Evolutionary conservation across 169 alveolate genomes (phyloP).

Genomic region (Cryptosporidium ubiquitum): DNA sequence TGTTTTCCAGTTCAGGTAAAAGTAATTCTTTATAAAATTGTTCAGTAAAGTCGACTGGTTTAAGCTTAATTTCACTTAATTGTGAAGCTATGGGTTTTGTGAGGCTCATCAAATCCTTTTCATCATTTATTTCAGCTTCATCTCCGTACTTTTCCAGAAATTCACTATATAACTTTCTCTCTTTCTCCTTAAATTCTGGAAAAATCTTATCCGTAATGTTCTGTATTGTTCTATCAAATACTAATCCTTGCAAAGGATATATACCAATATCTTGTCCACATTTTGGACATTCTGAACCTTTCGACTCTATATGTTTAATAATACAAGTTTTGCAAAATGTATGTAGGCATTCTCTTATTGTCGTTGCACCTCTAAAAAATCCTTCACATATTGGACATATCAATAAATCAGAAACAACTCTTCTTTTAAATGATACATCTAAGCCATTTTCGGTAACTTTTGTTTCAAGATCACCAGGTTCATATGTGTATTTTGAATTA

Average conservation of each 20-base stretch:
- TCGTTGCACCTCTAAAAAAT: slow-evolving; percentile 79
- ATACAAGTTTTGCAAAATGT: slow-evolving; percentile 80
- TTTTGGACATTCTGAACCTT: slow-evolving; percentile 77
- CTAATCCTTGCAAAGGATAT: slow-evolving; percentile 51
- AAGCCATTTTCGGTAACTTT: slow-evolving; percentile 66
- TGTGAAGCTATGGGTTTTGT: background rate
- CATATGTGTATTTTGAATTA: slow-evolving; percentile 10
- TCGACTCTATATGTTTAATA: slow-evolving; percentile 67
- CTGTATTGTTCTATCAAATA: slow-evolving; percentile 79
- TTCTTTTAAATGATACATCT: slow-evolving; percentile 75
- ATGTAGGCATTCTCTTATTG: slow-evolving; percentile 81
- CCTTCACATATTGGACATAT: slow-evolving; percentile 79
- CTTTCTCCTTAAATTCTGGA: slow-evolving; percentile 77
- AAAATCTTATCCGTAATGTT: slow-evolving; percentile 79
- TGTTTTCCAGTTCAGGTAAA: background rate
- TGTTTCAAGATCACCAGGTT: slow-evolving; percentile 64
- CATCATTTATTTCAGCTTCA: background rate
- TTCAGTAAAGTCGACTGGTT: background rate
- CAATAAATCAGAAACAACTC: slow-evolving; percentile 73
- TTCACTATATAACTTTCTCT: slow-evolving; percentile 24
- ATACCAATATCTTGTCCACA: slow-evolving; percentile 72
- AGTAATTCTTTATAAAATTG: slow-evolving; percentile 17
- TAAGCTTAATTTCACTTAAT: slow-evolving; percentile 1
- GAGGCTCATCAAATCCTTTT: slow-evolving; percentile 1
- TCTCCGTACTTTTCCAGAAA: slow-evolving; percentile 38